Base-by-base conservation (phyloP, 495 filamentous ascomycete species). In the Parachaetomium inaequale region DNA sequence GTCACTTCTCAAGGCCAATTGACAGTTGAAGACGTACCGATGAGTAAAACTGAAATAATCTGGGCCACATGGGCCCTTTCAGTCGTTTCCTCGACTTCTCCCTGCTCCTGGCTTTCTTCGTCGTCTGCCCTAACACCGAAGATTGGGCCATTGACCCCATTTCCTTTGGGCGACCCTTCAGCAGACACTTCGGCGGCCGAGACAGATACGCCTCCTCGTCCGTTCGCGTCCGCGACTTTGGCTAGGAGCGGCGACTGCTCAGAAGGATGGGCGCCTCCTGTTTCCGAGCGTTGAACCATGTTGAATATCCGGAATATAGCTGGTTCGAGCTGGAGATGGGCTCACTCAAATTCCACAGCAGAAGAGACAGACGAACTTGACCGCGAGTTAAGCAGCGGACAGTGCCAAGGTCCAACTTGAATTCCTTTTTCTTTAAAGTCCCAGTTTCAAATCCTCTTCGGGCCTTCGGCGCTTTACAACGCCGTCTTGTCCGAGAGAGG, bases 11-110 rank as follows among this genome's bases (percentile, higher is more conserved):
- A 29, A n/a, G 26, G 28, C 26, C 26, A 4, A 40, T 25, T 43
- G 40, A 43, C 12, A 23, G 4, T 23, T 14, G 45, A 7, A 42
- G 36, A 60, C 63, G 17, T 23, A 72, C 70, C 70, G 59, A 73
- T 71, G 31, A 73, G 58, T 38, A 73, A 53, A n/a, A 72, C 65
- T 0, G 58, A 64, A 23, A 73, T 71, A 53, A 73, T 68, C 32
- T 31, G 62, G 21, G 50, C 63, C 5, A 69, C 60, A 23, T 63
- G 61, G 19, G 34, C 5, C 11, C 43, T 43, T 7, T 42, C 47
- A 11, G 50, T 42, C n/a, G 25, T 8, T 2, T 63, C 59, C 10
- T 59, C 56, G 7, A 46, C 12, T 28, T 62, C 63, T 12, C 50
- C 67, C 3, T 25, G 12, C 0, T 29, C 58, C 36, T 63, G 21